Percentiles rank a stretch among this genome's conserved stretches.
phyloP scores from a whole-genome alignment of 805 yeast species.

The Kodamaea leandrae region DNA sequence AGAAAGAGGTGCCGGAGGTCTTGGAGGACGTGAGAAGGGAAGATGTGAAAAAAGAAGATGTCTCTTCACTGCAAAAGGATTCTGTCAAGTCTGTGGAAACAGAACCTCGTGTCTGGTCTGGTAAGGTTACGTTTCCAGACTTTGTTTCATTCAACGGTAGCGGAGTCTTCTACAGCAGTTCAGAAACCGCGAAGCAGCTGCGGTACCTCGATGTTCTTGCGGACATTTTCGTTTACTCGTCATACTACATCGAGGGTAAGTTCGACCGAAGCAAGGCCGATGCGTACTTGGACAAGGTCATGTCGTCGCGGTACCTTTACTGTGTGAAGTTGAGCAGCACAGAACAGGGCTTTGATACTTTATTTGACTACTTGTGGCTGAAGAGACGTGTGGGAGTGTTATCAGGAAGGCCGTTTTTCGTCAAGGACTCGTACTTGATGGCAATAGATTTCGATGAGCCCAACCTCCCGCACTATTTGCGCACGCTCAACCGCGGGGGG shows the following conservation, averaged over 20 bases:
- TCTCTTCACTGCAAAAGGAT: not conserved
- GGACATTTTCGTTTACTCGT: slow-evolving; percentile 26
- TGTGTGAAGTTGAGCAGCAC: slow-evolving; percentile 42
- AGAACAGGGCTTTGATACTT: slow-evolving; percentile 26
- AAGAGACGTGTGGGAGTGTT: slow-evolving; percentile 60
- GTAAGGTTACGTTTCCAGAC: slow-evolving; percentile 49
- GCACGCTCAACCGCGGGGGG: slow-evolving; percentile 11
- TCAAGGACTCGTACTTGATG: slow-evolving; percentile 63
- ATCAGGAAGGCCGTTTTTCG: slow-evolving; percentile 45
- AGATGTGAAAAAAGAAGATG: not conserved
- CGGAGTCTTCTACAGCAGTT: slow-evolving; percentile 38
- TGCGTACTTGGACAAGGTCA: slow-evolving; percentile 50
- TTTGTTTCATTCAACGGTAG: slow-evolving; percentile 42
- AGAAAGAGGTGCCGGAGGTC: not conserved
- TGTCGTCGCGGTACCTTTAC: slow-evolving; percentile 50
- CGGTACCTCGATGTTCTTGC: slow-evolving; percentile 25
- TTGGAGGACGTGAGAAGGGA: not conserved
- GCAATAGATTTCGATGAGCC: slow-evolving; percentile 31
- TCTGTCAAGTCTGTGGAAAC: not conserved
- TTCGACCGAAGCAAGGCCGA: slow-evolving; percentile 54
- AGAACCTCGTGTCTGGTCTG: slow-evolving; percentile 44
- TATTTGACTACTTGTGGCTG: slow-evolving; percentile 44
- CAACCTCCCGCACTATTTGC: slow-evolving; percentile 22
- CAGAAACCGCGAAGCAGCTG: slow-evolving; percentile 20
- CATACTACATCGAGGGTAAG: slow-evolving; percentile 59